Evolutionary conservation across 495 filamentous ascomycete species (phyloP).

Genomic region (Xylaria scruposa): DNA sequence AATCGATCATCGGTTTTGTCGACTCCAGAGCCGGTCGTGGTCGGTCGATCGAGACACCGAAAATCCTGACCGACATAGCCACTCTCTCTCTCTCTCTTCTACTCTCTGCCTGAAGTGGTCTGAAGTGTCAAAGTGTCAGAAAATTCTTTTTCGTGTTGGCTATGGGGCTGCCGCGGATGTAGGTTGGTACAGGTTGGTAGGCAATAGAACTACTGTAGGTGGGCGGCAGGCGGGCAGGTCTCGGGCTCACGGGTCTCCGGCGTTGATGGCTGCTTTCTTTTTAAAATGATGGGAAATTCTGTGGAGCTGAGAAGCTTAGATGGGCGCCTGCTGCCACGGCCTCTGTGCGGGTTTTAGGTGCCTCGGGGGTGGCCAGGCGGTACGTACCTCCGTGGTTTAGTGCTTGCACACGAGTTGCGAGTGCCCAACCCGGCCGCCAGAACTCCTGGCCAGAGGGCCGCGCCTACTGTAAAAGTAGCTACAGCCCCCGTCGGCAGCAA

Average conservation of each 20-base stretch:
- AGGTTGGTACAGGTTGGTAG: constrained; percentile 2
- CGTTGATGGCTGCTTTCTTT: constrained; percentile 21
- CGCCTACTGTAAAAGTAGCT: neutral
- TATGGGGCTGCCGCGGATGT: neutral
- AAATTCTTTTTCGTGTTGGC: neutral
- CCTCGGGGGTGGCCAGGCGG: constrained; percentile 13
- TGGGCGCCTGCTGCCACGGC: constrained; percentile 14
- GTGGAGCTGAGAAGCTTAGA: constrained; percentile 2
- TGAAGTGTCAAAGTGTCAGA: neutral
- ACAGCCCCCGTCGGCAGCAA: neutral
- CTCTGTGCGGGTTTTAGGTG: constrained; percentile 5
- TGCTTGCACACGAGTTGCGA: constrained; percentile 12
- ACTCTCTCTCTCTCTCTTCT: neutral
- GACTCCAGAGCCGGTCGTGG: constrained; percentile 16
- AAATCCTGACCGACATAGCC: neutral
- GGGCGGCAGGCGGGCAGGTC: constrained; percentile 21
- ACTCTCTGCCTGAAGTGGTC: neutral
- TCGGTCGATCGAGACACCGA: constrained; percentile 10
- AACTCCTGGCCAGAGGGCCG: neutral
- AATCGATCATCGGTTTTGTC: neutral
- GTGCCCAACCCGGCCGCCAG: constrained; percentile 12
- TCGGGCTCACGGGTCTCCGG: constrained; percentile 29
- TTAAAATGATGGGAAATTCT: constrained; percentile 16
- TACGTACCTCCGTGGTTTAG: constrained; percentile 25
- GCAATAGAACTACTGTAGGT: neutral